phyloP scores from a whole-genome alignment of 371 early-diverging fungal species.

The Mucor ambiguus region DNA sequence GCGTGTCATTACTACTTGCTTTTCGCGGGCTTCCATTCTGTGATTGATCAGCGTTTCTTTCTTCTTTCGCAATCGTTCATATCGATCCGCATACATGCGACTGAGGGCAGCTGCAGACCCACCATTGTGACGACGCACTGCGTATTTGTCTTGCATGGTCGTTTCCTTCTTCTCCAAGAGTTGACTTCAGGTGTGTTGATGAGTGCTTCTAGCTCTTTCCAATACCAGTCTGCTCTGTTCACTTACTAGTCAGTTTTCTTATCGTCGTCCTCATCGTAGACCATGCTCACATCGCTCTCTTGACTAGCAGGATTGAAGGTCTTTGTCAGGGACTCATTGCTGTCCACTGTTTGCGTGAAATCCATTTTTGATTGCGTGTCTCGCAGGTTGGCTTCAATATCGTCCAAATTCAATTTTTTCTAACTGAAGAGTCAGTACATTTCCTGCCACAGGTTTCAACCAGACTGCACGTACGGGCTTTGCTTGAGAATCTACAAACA shows the following conservation, averaged over 20 bases:
- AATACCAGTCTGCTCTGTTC: neutral
- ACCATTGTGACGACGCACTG: neutral
- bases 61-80: slow-evolving; percentile 38
- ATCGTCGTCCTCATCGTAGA: neutral
- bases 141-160: neutral
- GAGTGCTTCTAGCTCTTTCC: neutral
- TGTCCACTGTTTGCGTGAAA: slow-evolving; percentile 50
- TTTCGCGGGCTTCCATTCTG: slow-evolving; percentile 53
- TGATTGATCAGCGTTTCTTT: slow-evolving; percentile 13
- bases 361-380: slow-evolving; percentile 59
- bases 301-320: slow-evolving; percentile 20
- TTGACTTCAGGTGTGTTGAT: neutral
- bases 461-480: slow-evolving; percentile 8
- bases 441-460: neutral
- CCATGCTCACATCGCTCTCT: too few species aligned
- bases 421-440: neutral
- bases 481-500: slow-evolving; percentile 65
- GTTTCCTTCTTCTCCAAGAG: neutral
- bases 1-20: slow-evolving; percentile 60
- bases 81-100: slow-evolving; percentile 31
- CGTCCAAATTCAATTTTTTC: slow-evolving; percentile 21
- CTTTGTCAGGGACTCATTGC: slow-evolving; percentile 15
- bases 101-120: slow-evolving; percentile 3
- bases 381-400: slow-evolving; percentile 42
- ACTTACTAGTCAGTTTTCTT: too few species aligned